Percentiles rank a stretch among this genome's conserved stretches.
Conservation (phyloP, 2,329 filamentous ascomycete genomes). For the Zarea fungicola region DNA sequence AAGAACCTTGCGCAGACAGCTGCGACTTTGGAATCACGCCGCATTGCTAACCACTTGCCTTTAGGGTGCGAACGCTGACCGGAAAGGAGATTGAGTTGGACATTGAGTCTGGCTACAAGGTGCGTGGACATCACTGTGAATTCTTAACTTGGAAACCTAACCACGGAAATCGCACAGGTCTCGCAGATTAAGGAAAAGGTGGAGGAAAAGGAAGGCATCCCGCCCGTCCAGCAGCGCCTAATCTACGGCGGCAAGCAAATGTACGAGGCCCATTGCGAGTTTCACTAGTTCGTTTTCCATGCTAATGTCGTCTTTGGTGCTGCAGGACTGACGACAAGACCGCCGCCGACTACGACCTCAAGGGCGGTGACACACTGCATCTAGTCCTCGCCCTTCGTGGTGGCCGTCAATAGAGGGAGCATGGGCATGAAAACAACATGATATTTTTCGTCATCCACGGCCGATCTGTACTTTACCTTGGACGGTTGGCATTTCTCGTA, state of each 20-base stretch:
- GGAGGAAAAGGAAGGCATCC: conserved; percentile 98
- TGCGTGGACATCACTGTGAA: conserved; percentile 32
- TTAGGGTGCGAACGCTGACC: conserved; percentile 91
- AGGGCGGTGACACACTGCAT: conserved; percentile 90
- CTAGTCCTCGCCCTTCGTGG: conserved; percentile 91
- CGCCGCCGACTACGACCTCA: conserved; percentile 81
- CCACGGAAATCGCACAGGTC: conserved; percentile 50
- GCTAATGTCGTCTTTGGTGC: no score
- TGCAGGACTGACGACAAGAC: conserved; percentile 90
- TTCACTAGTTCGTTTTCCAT: background rate
- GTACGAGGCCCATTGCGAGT: conserved; percentile 49
- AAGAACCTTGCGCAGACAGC: no score
- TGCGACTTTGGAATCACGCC: no score
- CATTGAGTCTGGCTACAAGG: conserved; percentile 91
- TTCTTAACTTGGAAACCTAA: background rate
- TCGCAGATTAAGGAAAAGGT: conserved; percentile 97
- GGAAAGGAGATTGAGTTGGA: conserved; percentile 99
- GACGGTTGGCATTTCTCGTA: no score
- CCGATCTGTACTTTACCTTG: no score
- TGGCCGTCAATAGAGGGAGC: conserved; percentile 43
- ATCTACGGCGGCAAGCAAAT: conserved; percentile 99
- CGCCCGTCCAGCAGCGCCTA: conserved; percentile 90
- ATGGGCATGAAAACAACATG: no score
- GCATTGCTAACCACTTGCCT: background rate
- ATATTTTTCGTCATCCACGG: no score